Percentiles rank a stretch among this genome's conserved stretches.
Conservation (phyloP, 75 land plant species). For the Larix kaempferi region DNA sequence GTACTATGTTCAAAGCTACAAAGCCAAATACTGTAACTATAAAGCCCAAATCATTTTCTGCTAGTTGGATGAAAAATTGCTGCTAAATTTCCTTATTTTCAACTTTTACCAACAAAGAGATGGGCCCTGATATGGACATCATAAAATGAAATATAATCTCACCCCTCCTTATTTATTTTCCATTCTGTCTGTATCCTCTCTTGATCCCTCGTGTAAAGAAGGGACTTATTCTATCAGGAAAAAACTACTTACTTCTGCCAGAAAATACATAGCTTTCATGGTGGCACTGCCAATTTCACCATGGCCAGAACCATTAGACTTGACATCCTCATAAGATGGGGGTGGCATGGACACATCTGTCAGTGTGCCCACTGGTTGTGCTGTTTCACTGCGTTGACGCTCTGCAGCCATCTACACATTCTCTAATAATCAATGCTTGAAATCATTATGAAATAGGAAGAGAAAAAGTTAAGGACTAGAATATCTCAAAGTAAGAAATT, state of each 20-base stretch:
- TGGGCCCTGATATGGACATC: background rate
- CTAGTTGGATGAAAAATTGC: too few relatives aligned
- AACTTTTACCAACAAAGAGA: background rate
- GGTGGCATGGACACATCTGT: conserved; percentile 29
- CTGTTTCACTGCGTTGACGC: conserved; percentile 45
- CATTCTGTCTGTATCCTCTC: background rate
- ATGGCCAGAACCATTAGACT: conserved; percentile 36
- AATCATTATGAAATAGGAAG: background rate
- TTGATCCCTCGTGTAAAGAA: background rate
- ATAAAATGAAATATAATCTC: background rate
- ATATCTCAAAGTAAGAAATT: background rate
- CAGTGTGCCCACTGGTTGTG: conserved; percentile 8
- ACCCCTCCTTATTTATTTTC: background rate
- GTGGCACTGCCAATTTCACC: conserved; percentile 3
- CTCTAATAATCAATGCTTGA: background rate
- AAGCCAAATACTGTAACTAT: background rate
- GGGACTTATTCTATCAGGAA: background rate
- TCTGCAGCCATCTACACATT: conserved; percentile 59
- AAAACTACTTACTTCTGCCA: conserved; percentile 3
- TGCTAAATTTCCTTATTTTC: background rate
- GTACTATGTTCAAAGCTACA: background rate
- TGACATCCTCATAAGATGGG: conserved; percentile 42
- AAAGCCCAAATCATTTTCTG: background rate
- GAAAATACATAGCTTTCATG: conserved; percentile 9
- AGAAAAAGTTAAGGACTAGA: background rate